Conservation (phyloP, 1,284 basidiomycete genomes). For the Marasmius oreades region DNA sequence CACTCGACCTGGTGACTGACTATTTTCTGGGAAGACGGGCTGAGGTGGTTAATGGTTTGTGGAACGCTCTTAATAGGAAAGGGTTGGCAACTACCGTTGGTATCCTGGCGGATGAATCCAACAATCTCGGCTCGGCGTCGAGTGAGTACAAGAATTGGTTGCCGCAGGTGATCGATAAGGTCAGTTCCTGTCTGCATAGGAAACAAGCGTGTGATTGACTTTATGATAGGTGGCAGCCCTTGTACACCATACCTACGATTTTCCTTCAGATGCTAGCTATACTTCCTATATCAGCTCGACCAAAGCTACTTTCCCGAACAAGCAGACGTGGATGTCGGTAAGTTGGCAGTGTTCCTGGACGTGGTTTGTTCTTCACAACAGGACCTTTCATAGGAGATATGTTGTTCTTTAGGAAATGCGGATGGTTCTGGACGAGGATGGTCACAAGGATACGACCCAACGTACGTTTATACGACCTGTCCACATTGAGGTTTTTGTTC, state of each 20-base stretch:
- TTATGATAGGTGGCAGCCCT: slow-evolving; percentile 28
- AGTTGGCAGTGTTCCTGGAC: slow-evolving; percentile 10
- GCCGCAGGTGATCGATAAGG: slow-evolving; percentile 28
- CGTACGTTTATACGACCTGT: slow-evolving; percentile 18
- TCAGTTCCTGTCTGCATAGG: slow-evolving; percentile 5
- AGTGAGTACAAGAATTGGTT: slow-evolving; percentile 32
- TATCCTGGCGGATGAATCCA: slow-evolving; percentile 35
- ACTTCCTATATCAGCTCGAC: slow-evolving; percentile 24
- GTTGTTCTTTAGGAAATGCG: slow-evolving; percentile 31
- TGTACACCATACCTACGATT: slow-evolving; percentile 37
- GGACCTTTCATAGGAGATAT: slow-evolving; percentile 28
- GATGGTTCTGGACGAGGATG: slow-evolving; percentile 30
- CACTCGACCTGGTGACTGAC: not conserved
- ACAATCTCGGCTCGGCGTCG: slow-evolving; percentile 23
- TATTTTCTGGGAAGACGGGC: slow-evolving; percentile 25
- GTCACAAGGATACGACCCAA: slow-evolving; percentile 34
- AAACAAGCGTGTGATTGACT: not conserved
- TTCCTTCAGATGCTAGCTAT: slow-evolving; percentile 32
- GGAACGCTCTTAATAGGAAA: slow-evolving; percentile 24
- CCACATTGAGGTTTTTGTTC: not conserved
- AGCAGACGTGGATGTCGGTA: slow-evolving; percentile 35
- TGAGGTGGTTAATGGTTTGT: slow-evolving; percentile 32
- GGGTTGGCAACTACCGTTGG: slow-evolving; percentile 29
- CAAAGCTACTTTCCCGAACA: slow-evolving; percentile 24
- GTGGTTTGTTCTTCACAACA: not conserved